A percentile compares a stretch with the other conserved stretches of the same genome.
Conservation (phyloP, 2,329 filamentous ascomycete genomes). For the Phoma herbarum region DNA sequence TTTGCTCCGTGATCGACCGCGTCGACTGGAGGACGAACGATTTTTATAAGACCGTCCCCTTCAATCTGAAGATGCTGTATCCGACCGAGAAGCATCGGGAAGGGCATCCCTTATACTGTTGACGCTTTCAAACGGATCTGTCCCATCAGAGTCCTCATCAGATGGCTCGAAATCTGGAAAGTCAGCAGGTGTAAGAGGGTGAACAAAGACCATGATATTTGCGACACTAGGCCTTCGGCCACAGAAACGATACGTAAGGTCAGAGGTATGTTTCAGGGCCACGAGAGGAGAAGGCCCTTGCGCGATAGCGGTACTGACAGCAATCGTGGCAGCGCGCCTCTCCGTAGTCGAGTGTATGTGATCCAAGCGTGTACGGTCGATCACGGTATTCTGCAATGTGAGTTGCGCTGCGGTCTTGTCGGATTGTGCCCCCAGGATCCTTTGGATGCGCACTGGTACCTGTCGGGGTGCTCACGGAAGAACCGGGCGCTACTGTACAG, state of each 20-base stretch:
- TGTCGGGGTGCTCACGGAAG: neutral
- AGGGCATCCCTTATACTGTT: neutral
- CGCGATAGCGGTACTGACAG: too few relatives aligned
- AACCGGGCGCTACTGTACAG: neutral
- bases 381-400: too few relatives aligned
- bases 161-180: too few relatives aligned
- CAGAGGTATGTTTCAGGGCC: neutral
- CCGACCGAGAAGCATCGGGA: neutral
- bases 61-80: neutral
- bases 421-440: neutral
- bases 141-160: too few relatives aligned
- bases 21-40: neutral
- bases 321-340: neutral
- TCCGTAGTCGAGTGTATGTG: neutral
- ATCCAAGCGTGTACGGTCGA: too few relatives aligned
- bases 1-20: neutral
- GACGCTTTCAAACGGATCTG: neutral
- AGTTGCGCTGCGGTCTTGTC: too few relatives aligned
- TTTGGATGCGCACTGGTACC: neutral
- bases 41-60: neutral
- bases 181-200: neutral
- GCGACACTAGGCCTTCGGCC: neutral
- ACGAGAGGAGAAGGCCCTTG: neutral
- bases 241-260: neutral
- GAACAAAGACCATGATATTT: too few relatives aligned